Percentiles rank a stretch among this genome's conserved stretches.
These are phyloP conservation scores for Phycomyces nitens DNA, from an alignment of 192 early-diverging fungal genomes.

Conservation along the genomic window DNA sequence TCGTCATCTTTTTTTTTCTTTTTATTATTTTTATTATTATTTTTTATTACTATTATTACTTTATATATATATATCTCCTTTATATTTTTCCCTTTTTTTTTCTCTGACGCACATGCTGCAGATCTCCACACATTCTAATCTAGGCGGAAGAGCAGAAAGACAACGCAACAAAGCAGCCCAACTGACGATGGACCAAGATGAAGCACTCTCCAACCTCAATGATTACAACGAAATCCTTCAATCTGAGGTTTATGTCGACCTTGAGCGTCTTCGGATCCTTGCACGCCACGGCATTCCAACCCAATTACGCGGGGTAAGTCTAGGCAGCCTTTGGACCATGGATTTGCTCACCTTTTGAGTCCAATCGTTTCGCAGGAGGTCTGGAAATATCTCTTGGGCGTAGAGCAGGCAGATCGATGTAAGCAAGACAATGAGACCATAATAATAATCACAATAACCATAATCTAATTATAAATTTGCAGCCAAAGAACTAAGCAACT, in stretches of 20 bases:
- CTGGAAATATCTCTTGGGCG: constrained; percentile 85
- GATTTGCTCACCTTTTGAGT: too few species aligned
- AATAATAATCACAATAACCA: constrained; percentile 6
- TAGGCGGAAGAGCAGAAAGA: constrained; percentile 6
- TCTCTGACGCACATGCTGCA: constrained; percentile 5
- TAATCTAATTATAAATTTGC: neutral
- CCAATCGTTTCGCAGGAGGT: constrained; percentile 54
- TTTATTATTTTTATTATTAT: neutral
- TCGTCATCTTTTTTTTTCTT: neutral
- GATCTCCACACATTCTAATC: neutral
- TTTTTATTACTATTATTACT: neutral
- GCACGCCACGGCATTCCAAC: constrained; percentile 80
- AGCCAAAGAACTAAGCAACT: constrained; percentile 65
- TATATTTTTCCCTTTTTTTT: neutral
- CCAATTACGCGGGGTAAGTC: constrained; percentile 65
- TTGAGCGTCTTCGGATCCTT: constrained; percentile 72
- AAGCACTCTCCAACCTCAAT: constrained; percentile 43
- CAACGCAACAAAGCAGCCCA: constrained; percentile 2
- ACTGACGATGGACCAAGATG: constrained; percentile 20
- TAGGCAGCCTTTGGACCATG: too few species aligned
- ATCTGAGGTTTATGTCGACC: constrained; percentile 78
- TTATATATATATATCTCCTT: neutral
- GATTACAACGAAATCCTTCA: constrained; percentile 76
- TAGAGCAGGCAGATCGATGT: constrained; percentile 78
- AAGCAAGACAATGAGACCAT: constrained; percentile 23